Evolutionary conservation across 2,329 filamentous ascomycete species (phyloP).

Genomic region (Bertia moriformis): DNA sequence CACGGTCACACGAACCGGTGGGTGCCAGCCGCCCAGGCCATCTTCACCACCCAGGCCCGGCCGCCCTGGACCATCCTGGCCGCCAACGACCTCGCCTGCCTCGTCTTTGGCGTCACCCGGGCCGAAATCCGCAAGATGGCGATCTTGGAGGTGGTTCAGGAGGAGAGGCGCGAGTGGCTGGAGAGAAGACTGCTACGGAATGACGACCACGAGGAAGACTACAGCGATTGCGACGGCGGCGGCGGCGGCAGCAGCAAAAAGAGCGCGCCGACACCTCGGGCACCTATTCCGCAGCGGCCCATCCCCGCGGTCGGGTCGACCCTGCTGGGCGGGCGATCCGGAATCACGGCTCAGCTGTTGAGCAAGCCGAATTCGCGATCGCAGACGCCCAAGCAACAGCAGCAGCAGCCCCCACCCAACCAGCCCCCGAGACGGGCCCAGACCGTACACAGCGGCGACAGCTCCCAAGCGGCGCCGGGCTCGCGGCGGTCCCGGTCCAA

Average conservation of each 20-base stretch:
- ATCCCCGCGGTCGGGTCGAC: slow-evolving; percentile 18
- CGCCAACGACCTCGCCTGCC: slow-evolving; percentile 87
- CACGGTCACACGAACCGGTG: slow-evolving; percentile 84
- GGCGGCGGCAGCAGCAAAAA: slow-evolving; percentile 22
- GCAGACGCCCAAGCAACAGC: slow-evolving; percentile 36
- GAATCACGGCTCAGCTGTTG: slow-evolving; percentile 75
- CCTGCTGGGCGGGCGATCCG: slow-evolving; percentile 54
- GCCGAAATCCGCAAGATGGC: slow-evolving; percentile 88
- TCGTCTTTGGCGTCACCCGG: slow-evolving; percentile 98
- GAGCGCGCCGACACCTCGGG: slow-evolving; percentile 18
- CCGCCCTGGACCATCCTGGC: slow-evolving; percentile 91
- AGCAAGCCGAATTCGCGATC: slow-evolving; percentile 61
- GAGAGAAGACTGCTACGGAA: slow-evolving; percentile 66
- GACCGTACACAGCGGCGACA: slow-evolving; percentile 42
- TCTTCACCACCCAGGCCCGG: slow-evolving; percentile 83
- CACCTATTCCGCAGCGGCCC: background rate
- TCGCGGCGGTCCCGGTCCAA: slow-evolving; percentile 58
- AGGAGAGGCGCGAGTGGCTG: slow-evolving; percentile 78
- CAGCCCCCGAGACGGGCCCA: slow-evolving; percentile 44
- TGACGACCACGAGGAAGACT: slow-evolving; percentile 23
- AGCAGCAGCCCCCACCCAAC: too few species aligned
- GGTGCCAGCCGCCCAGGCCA: slow-evolving; percentile 82
- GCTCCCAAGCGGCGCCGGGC: slow-evolving; percentile 34
- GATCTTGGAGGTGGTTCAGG: slow-evolving; percentile 88
- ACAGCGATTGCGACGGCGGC: too few species aligned